A percentile compares a stretch with the other conserved stretches of the same genome.
Evolutionary conservation across 352 stramenopile species (phyloP).

Genomic region (Phytopythium kandeliae): DNA sequence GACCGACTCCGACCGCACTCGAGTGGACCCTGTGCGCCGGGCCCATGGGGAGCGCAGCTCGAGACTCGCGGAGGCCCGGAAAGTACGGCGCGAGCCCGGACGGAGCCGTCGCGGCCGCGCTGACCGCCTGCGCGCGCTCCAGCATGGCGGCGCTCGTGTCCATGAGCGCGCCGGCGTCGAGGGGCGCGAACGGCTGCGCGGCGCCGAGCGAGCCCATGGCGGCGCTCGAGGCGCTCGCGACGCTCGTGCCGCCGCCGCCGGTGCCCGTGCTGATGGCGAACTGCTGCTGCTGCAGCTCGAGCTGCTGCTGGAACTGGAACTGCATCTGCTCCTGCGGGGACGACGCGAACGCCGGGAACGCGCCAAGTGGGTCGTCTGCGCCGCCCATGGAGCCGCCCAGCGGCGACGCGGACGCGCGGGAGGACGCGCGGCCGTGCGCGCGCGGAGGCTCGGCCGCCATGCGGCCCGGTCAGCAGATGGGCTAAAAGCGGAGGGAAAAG

Average conservation of each 20-base stretch:
- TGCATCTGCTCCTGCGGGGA: slow-evolving; percentile 16
- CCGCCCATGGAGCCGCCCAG: neutral
- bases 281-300: slow-evolving; percentile 13
- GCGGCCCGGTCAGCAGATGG: too few species aligned
- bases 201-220: neutral
- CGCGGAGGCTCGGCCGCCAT: neutral
- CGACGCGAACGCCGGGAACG: slow-evolving; percentile 4
- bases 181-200: neutral
- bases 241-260: neutral
- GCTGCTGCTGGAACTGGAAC: slow-evolving; percentile 20
- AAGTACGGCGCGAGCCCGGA: slow-evolving; percentile 1
- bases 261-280: slow-evolving; percentile 10
- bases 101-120: neutral
- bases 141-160: slow-evolving; percentile 5
- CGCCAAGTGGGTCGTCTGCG: slow-evolving; percentile 2
- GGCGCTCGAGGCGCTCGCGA: neutral
- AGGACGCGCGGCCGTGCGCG: neutral
- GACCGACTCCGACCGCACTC: neutral
- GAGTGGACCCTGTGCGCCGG: neutral
- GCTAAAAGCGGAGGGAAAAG: too few species aligned
- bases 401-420: neutral
- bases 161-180: neutral
- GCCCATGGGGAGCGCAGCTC: neutral
- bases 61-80: neutral
- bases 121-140: neutral